These are phyloP conservation scores for Aspergillus aculeatinus DNA, from an alignment of 2,329 filamentous ascomycete genomes.

Conservation along the genomic window DNA sequence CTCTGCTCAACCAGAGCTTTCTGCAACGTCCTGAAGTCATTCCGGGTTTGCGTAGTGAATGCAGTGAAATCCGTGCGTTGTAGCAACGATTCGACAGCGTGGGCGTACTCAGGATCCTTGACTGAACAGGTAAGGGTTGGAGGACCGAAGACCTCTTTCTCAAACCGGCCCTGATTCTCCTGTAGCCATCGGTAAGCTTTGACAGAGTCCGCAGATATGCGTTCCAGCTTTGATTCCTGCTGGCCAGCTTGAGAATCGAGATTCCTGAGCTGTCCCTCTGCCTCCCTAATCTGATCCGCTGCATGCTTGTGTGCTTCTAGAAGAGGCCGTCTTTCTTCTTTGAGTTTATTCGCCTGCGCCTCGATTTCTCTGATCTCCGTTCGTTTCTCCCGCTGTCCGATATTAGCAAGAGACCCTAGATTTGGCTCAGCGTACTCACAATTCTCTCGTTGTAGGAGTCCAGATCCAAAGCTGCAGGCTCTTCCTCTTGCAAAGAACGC, in stretches of 20 bases:
- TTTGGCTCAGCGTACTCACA: slow-evolving; percentile 49
- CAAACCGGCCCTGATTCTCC: slow-evolving; percentile 66
- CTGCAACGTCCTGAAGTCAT: slow-evolving; percentile 73
- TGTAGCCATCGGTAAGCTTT: slow-evolving; percentile 81
- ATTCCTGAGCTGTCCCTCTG: slow-evolving; percentile 52
- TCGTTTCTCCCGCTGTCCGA: slow-evolving; percentile 56
- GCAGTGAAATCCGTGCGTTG: slow-evolving; percentile 54
- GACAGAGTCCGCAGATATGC: slow-evolving; percentile 62
- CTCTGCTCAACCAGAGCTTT: slow-evolving; percentile 62
- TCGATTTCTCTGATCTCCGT: slow-evolving; percentile 36
- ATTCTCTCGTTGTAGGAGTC: slow-evolving; percentile 70
- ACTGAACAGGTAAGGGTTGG: slow-evolving; percentile 77
- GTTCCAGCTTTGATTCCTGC: slow-evolving; percentile 65
- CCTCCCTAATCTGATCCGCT: slow-evolving; percentile 39
- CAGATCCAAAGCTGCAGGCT: slow-evolving; percentile 66
- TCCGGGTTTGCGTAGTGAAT: slow-evolving; percentile 72
- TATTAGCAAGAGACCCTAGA: slow-evolving; percentile 25
- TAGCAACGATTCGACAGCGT: slow-evolving; percentile 60
- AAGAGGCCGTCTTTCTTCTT: slow-evolving; percentile 32
- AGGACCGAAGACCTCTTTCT: slow-evolving; percentile 76
- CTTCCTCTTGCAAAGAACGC: slow-evolving; percentile 57
- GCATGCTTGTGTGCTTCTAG: slow-evolving; percentile 38
- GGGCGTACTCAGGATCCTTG: slow-evolving; percentile 67
- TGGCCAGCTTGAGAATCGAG: slow-evolving; percentile 75
- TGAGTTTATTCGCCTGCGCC: slow-evolving; percentile 44